Base-by-base conservation (phyloP, 2,329 filamentous ascomycete genomes). In the Lachnellula cervina region DNA sequence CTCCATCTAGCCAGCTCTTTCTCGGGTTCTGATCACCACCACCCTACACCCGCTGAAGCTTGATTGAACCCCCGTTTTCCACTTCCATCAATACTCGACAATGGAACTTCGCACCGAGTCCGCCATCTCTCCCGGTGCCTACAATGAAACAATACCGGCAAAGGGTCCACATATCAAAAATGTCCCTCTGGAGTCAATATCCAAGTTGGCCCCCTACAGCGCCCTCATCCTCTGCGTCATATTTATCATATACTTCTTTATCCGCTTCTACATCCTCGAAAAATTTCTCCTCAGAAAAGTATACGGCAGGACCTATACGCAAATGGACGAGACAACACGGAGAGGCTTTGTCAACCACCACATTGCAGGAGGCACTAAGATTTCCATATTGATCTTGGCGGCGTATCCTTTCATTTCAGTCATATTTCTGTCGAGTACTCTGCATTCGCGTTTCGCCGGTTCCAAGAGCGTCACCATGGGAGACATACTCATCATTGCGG, bases 301-400 rank as follows among this genome's bases (percentile, higher is more conserved):
- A 8, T 76, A 76, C 53, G 68, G 70, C 7, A 19, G 59, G 6
- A 70, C 56, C 8, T 76, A 73, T 57, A 68, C 66, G 0, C 48
- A 62, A 5, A 68, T 77, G 54, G 67, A 66, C 49, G 72, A 74
- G 14, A 55, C 62, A 0, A 69, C 71, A 19, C 65, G 70, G 4
- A 68, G 73, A 8, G 73, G 73, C 0, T 76, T 77, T 56, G 66
- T 77, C 37, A 77, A 77, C 49, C 75, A 78, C 54, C 75, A 77
- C 47, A 71, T 78, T 19, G 74, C 74, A 2, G 74, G 72, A 0
- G 51, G 57, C 1, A 74, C 72, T 5, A 77, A 77, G 51, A 56
- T 76, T 1, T 2, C 73, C 17, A 72, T 76, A 40, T 54, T 76
- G 8, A 52, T 74, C 13, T 23, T 71, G 0, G 72, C 71, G 0